A percentile compares a stretch with the other conserved stretches of the same genome.
Conservation (phyloP, 306 rosid species). For the Pyrus communis region DNA sequence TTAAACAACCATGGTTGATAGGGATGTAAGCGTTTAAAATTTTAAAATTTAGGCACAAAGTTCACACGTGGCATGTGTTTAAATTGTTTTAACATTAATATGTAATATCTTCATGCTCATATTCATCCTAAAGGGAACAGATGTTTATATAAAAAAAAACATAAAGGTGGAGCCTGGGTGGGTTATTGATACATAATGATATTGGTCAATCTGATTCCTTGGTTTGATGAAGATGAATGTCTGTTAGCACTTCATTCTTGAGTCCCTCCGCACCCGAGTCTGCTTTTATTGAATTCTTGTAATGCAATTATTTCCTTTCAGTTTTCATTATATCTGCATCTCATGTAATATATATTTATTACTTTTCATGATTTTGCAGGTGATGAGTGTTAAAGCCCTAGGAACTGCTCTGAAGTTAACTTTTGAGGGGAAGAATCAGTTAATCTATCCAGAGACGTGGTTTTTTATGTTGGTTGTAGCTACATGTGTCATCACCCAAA, state of each 20-base stretch:
- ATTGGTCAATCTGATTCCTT: background rate
- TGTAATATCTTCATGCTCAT: background rate
- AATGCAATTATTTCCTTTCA: background rate
- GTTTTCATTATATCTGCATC: background rate
- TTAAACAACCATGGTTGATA: background rate
- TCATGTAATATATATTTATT: background rate
- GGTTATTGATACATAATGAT: background rate
- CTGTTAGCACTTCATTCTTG: background rate
- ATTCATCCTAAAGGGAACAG: background rate
- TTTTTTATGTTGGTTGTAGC: constrained; percentile 68
- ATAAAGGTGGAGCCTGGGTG: background rate
- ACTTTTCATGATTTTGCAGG: constrained; percentile 37
- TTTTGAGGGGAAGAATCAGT: constrained; percentile 80
- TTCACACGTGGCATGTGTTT: background rate
- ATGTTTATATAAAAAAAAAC: background rate
- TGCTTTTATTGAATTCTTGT: background rate
- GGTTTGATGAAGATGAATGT: background rate
- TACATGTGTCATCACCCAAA: constrained; percentile 63
- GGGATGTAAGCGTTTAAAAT: background rate
- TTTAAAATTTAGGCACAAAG: background rate
- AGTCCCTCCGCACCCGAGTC: background rate
- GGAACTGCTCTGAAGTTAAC: constrained; percentile 84
- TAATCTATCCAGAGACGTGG: constrained; percentile 70
- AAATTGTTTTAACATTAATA: background rate
- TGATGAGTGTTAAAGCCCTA: constrained; percentile 93